Conservation (phyloP, 2,329 filamentous ascomycete species). For the Escovopsis weberi region DNA sequence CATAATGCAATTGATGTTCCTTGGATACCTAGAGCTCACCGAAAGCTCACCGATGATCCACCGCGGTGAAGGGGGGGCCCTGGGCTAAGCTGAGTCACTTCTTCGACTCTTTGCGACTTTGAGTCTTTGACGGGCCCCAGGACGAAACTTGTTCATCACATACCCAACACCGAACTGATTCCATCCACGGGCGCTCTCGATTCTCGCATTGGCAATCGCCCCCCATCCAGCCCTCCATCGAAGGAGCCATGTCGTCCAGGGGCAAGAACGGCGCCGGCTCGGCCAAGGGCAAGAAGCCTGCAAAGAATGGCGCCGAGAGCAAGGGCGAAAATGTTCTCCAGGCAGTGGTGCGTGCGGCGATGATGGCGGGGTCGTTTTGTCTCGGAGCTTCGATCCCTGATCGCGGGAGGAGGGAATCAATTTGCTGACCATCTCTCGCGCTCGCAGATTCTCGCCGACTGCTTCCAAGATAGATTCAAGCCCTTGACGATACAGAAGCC, state of each 20-base stretch:
- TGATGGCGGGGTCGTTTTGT: slow-evolving; percentile 14
- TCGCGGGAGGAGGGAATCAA: neutral
- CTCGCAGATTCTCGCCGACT: slow-evolving; percentile 71
- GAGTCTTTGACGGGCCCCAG: no score
- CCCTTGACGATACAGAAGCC: slow-evolving; percentile 83
- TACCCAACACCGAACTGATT: no score
- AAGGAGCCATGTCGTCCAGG: slow-evolving; percentile 30
- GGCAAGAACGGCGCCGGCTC: slow-evolving; percentile 23
- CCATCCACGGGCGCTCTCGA: no score
- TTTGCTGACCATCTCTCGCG: neutral
- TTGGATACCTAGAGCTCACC: no score
- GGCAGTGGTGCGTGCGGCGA: slow-evolving; percentile 31
- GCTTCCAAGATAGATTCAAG: slow-evolving; percentile 81
- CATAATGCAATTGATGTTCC: no score
- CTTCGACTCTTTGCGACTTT: no score
- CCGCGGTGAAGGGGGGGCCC: no score
- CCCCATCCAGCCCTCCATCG: no score
- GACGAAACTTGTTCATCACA: no score
- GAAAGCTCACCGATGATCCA: no score
- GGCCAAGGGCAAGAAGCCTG: slow-evolving; percentile 37
- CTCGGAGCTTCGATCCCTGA: neutral
- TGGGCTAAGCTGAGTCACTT: no score
- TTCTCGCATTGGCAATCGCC: no score
- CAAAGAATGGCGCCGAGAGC: slow-evolving; percentile 35
- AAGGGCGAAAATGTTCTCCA: slow-evolving; percentile 45